These are phyloP conservation scores for Taphrina betulina DNA, from an alignment of 1,139 yeast species.

Conservation along the genomic window DNA sequence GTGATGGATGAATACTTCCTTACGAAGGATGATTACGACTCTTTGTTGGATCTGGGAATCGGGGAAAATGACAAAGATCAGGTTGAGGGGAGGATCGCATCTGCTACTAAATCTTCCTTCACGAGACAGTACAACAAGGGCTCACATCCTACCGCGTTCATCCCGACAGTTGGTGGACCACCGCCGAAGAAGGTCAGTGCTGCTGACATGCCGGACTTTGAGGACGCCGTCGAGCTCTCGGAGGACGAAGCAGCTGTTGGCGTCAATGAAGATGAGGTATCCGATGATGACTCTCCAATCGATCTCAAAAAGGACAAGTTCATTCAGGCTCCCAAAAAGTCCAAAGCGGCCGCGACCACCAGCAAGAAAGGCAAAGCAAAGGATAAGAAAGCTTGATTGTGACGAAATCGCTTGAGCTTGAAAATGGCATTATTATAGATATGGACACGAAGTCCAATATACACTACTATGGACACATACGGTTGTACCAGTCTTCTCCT, in stretches of 20 bases:
- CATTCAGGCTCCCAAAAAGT: conserved; percentile 53
- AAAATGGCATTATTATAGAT: no score
- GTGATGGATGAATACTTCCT: conserved; percentile 79
- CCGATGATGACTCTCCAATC: conserved; percentile 39
- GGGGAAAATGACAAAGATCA: conserved; percentile 45
- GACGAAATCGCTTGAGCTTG: no score
- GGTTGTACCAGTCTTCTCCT: no score
- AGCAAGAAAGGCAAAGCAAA: background rate
- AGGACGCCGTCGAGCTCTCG: conserved; percentile 52
- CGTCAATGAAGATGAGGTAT: conserved; percentile 53
- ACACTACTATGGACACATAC: no score
- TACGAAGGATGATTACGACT: conserved; percentile 90
- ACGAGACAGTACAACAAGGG: conserved; percentile 73
- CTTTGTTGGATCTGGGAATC: conserved; percentile 73
- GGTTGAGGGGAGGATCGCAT: conserved; percentile 61
- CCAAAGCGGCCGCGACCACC: conserved; percentile 42
- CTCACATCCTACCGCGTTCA: conserved; percentile 83
- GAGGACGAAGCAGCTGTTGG: conserved; percentile 63
- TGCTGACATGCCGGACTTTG: conserved; percentile 55
- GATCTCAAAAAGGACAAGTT: conserved; percentile 40
- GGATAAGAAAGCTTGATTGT: background rate
- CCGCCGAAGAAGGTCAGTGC: conserved; percentile 44
- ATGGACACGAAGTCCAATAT: no score
- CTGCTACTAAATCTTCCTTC: conserved; percentile 76
- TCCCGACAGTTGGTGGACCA: conserved; percentile 56